Conservation (phyloP, 495 filamentous ascomycete species). For the Amniculicola lignicola region DNA sequence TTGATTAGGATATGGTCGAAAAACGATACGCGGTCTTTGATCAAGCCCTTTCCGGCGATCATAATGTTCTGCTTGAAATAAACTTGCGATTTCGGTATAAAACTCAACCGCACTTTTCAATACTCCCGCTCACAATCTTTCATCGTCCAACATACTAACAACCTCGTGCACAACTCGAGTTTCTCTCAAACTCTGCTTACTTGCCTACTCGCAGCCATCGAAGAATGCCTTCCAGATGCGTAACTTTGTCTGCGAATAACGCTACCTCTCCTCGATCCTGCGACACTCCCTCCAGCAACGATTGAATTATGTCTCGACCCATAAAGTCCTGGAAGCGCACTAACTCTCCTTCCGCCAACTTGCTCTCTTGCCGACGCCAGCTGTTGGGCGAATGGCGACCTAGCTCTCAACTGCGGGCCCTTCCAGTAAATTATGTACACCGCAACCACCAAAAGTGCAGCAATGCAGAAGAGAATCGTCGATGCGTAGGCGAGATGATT, state of each 20-base stretch:
- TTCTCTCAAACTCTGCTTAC: too few species aligned
- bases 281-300: neutral
- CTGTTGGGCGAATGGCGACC: slow-evolving; percentile 69
- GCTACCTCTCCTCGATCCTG: slow-evolving; percentile 10
- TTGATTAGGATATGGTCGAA: too few species aligned
- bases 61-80: too few species aligned
- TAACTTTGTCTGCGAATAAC: slow-evolving; percentile 7
- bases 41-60: too few species aligned
- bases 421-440: slow-evolving; percentile 78
- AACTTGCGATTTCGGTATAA: too few species aligned
- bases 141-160: too few species aligned
- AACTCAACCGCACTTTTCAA: too few species aligned
- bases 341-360: slow-evolving; percentile 14
- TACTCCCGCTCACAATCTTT: too few species aligned
- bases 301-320: slow-evolving; percentile 15
- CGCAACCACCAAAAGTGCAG: slow-evolving; percentile 64
- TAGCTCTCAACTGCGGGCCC: slow-evolving; percentile 63
- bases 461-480: slow-evolving; percentile 69
- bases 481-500: slow-evolving; percentile 63
- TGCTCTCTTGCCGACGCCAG: slow-evolving; percentile 17
- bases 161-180: too few species aligned
- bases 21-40: too few species aligned
- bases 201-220: too few species aligned
- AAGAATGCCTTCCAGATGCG: neutral
- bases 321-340: slow-evolving; percentile 13